Evolutionary conservation across 345 rosid species (phyloP).

Genomic region (Eutrema japonicum): DNA sequence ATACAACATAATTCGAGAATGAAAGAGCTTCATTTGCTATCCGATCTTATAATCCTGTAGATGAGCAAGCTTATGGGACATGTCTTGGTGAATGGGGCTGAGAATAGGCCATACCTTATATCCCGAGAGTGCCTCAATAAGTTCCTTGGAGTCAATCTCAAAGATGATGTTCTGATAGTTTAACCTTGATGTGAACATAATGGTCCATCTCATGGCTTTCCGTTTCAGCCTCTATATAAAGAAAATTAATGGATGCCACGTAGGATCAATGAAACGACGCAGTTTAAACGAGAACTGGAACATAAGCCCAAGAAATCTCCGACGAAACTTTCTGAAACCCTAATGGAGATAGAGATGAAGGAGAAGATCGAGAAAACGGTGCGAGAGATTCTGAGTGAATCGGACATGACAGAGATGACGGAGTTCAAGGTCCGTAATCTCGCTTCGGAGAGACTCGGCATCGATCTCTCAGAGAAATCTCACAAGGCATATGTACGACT

Average conservation of each 20-base stretch:
- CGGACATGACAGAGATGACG: conserved; percentile 70
- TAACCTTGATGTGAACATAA: too few relatives aligned
- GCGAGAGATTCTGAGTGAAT: conserved; percentile 63
- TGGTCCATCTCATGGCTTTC: too few relatives aligned
- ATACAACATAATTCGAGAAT: too few relatives aligned
- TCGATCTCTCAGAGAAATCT: conserved; percentile 69
- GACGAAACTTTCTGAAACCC: conserved; percentile 16
- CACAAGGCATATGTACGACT: conserved; percentile 63
- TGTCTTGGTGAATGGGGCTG: too few relatives aligned
- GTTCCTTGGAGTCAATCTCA: too few relatives aligned
- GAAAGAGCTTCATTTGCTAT: too few relatives aligned
- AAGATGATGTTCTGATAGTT: too few relatives aligned
- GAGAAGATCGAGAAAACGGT: conserved; percentile 60
- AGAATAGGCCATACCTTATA: too few relatives aligned
- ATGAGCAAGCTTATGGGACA: too few relatives aligned
- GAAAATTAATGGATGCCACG: conserved; percentile 17
- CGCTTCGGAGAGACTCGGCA: conserved; percentile 67
- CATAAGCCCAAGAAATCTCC: background rate
- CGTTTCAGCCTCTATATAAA: too few relatives aligned
- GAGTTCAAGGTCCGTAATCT: conserved; percentile 73
- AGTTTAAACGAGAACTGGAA: background rate
- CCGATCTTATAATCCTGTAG: too few relatives aligned
- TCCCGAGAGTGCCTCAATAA: too few relatives aligned
- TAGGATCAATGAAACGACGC: background rate
- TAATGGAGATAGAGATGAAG: conserved; percentile 61